Percentiles rank a stretch among this genome's conserved stretches.
These are phyloP conservation scores for Coprinellus micaceus DNA, from an alignment of 768 basidiomycete species.

Conservation along the genomic window DNA sequence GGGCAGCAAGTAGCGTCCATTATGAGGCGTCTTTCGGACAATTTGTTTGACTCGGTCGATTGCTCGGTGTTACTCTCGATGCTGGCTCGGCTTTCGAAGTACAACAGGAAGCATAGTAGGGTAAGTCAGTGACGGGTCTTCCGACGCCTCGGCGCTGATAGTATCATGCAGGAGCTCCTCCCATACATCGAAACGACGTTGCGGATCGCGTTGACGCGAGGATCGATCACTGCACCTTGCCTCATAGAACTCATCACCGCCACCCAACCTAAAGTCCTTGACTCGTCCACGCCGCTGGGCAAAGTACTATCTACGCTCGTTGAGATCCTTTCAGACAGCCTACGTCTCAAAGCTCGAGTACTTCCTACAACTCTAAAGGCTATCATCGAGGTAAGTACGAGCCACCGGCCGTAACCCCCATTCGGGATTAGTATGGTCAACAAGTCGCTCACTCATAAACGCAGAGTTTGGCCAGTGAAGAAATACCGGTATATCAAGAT, in stretches of 20 bases:
- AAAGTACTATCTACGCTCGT: conserved; percentile 40
- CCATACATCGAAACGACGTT: conserved; percentile 57
- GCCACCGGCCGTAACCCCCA: conserved; percentile 3
- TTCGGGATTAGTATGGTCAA: conserved; percentile 3
- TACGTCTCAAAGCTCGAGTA: conserved; percentile 51
- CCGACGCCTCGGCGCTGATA: no score
- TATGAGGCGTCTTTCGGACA: conserved; percentile 58
- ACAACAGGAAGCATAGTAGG: conserved; percentile 55
- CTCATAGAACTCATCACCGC: conserved; percentile 48
- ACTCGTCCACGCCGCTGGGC: conserved; percentile 19
- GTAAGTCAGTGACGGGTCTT: conserved; percentile 31
- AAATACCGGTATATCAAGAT: conserved; percentile 24
- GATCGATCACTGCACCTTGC: conserved; percentile 39
- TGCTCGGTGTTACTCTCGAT: conserved; percentile 54
- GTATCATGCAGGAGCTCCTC: conserved; percentile 60
- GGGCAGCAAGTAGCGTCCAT: conserved; percentile 51
- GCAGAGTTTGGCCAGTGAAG: conserved; percentile 26
- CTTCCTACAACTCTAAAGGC: conserved; percentile 44
- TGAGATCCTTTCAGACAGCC: conserved; percentile 50
- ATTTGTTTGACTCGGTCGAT: conserved; percentile 44
- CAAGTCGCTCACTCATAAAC: neutral
- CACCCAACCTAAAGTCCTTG: conserved; percentile 24
- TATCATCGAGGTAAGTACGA: conserved; percentile 47
- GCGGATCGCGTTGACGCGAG: conserved; percentile 48
- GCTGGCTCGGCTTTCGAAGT: conserved; percentile 48